Conservation (phyloP, 2,329 filamentous ascomycete genomes). For the Tolypocladium nubicola region DNA sequence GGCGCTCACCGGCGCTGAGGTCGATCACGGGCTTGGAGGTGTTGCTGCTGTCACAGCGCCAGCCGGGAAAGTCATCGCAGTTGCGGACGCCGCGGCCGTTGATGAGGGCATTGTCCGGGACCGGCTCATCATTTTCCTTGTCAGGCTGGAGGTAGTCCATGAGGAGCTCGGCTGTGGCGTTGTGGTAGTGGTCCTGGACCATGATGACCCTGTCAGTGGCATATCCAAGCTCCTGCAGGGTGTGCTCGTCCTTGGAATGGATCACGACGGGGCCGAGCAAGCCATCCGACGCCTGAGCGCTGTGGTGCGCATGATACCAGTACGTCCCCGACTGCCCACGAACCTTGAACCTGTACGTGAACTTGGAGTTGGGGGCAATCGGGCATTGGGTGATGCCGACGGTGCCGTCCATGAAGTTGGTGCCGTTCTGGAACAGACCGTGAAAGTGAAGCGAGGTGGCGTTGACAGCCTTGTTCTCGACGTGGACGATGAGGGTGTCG, state of each 20-base stretch:
- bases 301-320: constrained; percentile 57
- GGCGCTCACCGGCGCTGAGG: constrained; percentile 42
- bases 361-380: constrained; percentile 50
- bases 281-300: constrained; percentile 57
- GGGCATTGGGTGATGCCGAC: constrained; percentile 57
- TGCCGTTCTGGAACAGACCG: constrained; percentile 67
- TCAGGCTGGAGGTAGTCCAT: constrained; percentile 43
- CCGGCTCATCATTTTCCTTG: constrained; percentile 50
- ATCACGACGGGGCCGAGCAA: constrained; percentile 57
- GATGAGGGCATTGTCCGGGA: constrained; percentile 54
- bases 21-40: constrained; percentile 28
- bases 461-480: constrained; percentile 57
- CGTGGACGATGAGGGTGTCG: constrained; percentile 58
- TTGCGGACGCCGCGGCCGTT: constrained; percentile 38
- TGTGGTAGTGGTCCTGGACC: constrained; percentile 66
- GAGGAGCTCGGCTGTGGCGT: constrained; percentile 37
- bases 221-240: constrained; percentile 16
- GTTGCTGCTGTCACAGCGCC: constrained; percentile 33
- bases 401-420: constrained; percentile 64
- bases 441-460: constrained; percentile 66
- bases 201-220: constrained; percentile 49
- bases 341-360: constrained; percentile 61
- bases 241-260: constrained; percentile 39
- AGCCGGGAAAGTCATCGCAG: constrained; percentile 22
- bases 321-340: constrained; percentile 36